Percentiles rank a stretch among this genome's conserved stretches.
Conservation (phyloP, 441 rosid genomes). For the Pelargonium australe region DNA sequence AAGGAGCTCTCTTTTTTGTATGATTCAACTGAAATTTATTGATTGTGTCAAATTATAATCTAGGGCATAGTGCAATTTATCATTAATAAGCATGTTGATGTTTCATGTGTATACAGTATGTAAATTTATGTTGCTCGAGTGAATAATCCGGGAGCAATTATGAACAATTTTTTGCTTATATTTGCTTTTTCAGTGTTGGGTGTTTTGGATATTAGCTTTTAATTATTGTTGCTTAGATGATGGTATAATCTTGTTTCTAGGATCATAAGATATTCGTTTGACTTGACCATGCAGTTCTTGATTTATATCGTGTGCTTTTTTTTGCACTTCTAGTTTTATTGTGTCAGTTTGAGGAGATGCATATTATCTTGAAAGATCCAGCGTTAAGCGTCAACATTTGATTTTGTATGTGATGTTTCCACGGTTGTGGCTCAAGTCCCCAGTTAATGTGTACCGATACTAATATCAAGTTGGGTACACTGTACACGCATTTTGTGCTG, state of each 20-base stretch:
- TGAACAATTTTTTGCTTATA: background rate
- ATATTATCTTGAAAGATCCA: too few species aligned
- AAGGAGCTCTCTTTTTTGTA: background rate
- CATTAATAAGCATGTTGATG: background rate
- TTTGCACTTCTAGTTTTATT: too few species aligned
- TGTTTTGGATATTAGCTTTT: background rate
- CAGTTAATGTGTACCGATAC: background rate
- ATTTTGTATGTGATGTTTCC: background rate
- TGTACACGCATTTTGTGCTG: slow-evolving; percentile 9
- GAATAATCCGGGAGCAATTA: background rate
- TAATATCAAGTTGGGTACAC: background rate
- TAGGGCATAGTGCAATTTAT: background rate
- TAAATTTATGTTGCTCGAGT: background rate
- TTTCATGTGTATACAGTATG: background rate
- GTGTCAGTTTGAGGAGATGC: too few species aligned
- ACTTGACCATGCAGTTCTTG: background rate
- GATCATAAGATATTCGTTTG: too few species aligned
- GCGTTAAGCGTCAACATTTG: background rate
- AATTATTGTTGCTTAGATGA: too few species aligned
- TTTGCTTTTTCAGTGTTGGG: background rate
- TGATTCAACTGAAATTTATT: background rate
- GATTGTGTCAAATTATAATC: background rate
- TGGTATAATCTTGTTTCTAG: too few species aligned
- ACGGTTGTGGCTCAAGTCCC: background rate
- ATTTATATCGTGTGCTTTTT: background rate